phyloP scores from a whole-genome alignment of 2,329 filamentous ascomycete genomes.

The Xylaria sp. region DNA sequence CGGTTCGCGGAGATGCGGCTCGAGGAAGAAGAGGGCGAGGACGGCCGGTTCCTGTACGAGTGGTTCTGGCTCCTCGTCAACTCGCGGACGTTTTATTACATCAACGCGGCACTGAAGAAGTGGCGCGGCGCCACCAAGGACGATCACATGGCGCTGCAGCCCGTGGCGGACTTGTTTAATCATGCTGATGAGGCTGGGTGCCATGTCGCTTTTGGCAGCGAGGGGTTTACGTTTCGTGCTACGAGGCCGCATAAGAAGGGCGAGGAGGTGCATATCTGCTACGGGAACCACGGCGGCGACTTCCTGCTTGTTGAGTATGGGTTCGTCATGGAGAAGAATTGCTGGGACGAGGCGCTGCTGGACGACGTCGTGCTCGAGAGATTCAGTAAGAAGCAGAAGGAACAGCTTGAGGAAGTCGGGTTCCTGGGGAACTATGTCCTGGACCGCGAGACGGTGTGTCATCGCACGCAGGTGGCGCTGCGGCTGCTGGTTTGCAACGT shows the following conservation, averaged over 20 bases:
- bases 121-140: slow-evolving; percentile 43
- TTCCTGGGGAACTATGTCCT: slow-evolving; percentile 60
- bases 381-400: slow-evolving; percentile 44
- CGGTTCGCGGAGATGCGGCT: slow-evolving; percentile 45
- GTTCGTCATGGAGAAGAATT: slow-evolving; percentile 53
- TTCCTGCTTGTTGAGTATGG: slow-evolving; percentile 73
- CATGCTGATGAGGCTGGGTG: slow-evolving; percentile 57
- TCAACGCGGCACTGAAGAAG: slow-evolving; percentile 51
- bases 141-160: slow-evolving; percentile 72
- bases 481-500: slow-evolving; percentile 47
- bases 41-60: slow-evolving; percentile 50
- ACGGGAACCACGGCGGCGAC: slow-evolving; percentile 74
- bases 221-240: slow-evolving; percentile 61
- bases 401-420: slow-evolving; percentile 50
- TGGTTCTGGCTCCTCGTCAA: slow-evolving; percentile 63
- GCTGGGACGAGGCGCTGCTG: slow-evolving; percentile 57
- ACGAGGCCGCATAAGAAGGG: slow-evolving; percentile 56
- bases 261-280: slow-evolving; percentile 72
- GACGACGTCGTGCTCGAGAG: slow-evolving; percentile 53
- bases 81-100: slow-evolving; percentile 67
- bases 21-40: neutral
- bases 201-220: slow-evolving; percentile 54
- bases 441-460: slow-evolving; percentile 57
- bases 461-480: slow-evolving; percentile 61
- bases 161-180: slow-evolving; percentile 76